Conservation (phyloP, 257 asterid genomes). For the Solanum rostratum region DNA sequence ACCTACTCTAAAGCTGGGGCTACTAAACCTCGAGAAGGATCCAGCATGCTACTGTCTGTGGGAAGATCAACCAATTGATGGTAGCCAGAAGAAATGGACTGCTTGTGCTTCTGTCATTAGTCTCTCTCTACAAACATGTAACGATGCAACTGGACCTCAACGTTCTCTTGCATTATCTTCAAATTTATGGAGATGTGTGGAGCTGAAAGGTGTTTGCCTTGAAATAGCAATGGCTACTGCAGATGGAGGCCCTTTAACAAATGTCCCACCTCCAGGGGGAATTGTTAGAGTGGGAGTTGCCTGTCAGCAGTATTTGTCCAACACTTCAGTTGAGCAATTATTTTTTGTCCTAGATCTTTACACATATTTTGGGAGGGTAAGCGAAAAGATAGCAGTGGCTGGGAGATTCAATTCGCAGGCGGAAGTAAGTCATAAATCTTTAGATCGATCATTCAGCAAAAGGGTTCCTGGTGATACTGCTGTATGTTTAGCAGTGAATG, state of each 20-base stretch:
- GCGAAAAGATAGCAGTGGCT: conserved; percentile 57
- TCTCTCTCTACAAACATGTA: conserved; percentile 60
- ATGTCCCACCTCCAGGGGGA: conserved; percentile 91
- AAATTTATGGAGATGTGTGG: conserved; percentile 74
- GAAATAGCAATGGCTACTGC: conserved; percentile 97
- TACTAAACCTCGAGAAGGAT: conserved; percentile 79
- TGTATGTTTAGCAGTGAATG: conserved; percentile 46
- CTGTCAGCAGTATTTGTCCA: conserved; percentile 68
- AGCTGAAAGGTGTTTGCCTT: conserved; percentile 59
- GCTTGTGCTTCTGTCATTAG: conserved; percentile 62
- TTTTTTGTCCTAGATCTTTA: conserved; percentile 82
- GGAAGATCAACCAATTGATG: conserved; percentile 86
- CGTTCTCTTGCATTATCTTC: conserved; percentile 25
- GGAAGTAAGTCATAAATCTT: conserved; percentile 34
- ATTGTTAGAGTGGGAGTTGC: conserved; percentile 83
- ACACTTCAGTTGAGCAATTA: conserved; percentile 85
- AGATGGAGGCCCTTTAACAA: conserved; percentile 81
- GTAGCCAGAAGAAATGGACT: conserved; percentile 81
- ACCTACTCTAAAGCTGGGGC: conserved; percentile 52
- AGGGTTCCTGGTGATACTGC: conserved; percentile 88
- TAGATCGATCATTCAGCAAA: conserved; percentile 37
- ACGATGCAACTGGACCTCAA: conserved; percentile 15
- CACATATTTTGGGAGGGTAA: conserved; percentile 59
- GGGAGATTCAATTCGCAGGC: conserved; percentile 37
- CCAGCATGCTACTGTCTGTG: conserved; percentile 96